These are phyloP conservation scores for Yamadazyma spencermartinsiae DNA, from an alignment of 1,139 yeast species.

Conservation along the genomic window DNA sequence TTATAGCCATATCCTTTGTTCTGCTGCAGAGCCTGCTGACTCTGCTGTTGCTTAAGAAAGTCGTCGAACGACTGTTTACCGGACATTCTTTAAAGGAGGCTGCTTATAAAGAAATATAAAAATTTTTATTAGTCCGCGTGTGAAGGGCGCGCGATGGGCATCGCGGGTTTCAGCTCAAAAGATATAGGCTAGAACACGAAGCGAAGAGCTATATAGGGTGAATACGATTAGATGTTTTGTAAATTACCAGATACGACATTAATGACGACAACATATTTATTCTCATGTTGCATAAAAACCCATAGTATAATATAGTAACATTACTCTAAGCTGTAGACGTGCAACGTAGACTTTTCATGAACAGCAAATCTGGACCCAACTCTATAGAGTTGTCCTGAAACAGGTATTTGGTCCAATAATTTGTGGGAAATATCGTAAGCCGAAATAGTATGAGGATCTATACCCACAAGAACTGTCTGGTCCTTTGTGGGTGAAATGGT, in stretches of 20 bases:
- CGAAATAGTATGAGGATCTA: slow-evolving; percentile 1
- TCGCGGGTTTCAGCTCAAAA: too few relatives aligned
- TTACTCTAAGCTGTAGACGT: slow-evolving; percentile 4
- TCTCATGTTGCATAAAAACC: too few relatives aligned
- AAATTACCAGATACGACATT: too few relatives aligned
- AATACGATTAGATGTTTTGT: too few relatives aligned
- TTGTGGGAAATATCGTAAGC: slow-evolving; percentile 7
- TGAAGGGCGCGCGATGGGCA: too few relatives aligned
- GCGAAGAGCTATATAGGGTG: too few relatives aligned
- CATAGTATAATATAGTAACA: not conserved
- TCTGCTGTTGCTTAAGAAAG: slow-evolving; percentile 26
- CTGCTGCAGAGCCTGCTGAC: slow-evolving; percentile 21
- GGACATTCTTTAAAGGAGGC: slow-evolving; percentile 19
- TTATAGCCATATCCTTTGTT: slow-evolving; percentile 26
- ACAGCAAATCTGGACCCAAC: slow-evolving; percentile 9
- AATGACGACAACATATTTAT: too few relatives aligned
- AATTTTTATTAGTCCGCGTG: too few relatives aligned
- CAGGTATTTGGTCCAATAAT: slow-evolving; percentile 3
- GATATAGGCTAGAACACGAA: too few relatives aligned
- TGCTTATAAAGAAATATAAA: not conserved
- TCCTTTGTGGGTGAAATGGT: not conserved
- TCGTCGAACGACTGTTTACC: slow-evolving; percentile 28
- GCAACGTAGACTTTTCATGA: slow-evolving; percentile 1
- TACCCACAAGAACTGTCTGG: not conserved
- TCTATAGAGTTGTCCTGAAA: slow-evolving; percentile 7